Percentiles rank a stretch among this genome's conserved stretches.
phyloP scores from a whole-genome alignment of 305 asterid genomes.

The Striga hermonthica region DNA sequence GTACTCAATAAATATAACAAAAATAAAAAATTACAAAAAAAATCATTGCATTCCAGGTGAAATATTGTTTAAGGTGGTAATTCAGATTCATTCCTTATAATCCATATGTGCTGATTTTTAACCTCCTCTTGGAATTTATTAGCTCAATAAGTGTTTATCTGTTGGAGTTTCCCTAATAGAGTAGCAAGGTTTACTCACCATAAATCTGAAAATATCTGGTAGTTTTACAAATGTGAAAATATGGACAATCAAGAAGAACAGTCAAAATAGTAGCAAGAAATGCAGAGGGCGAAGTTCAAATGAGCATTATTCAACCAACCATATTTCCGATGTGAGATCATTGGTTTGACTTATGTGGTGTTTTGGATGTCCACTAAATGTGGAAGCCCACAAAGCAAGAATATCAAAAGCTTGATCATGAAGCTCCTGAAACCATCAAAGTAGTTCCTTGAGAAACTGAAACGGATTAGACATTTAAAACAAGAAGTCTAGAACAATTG shows the following conservation, averaged over 20 bases:
- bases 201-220: slow-evolving; percentile 12
- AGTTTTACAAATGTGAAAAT: slow-evolving; percentile 22
- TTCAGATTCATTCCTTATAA: neutral
- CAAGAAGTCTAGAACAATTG: slow-evolving; percentile 19
- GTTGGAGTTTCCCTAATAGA: slow-evolving; percentile 2
- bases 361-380: slow-evolving; percentile 64
- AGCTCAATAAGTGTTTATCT: slow-evolving; percentile 9
- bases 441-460: slow-evolving; percentile 30
- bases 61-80: neutral
- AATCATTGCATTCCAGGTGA: neutral
- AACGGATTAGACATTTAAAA: slow-evolving; percentile 27
- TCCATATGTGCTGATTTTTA: neutral
- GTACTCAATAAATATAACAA: slow-evolving; percentile 8
- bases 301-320: slow-evolving; percentile 52
- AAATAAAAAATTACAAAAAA: neutral
- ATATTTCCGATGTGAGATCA: slow-evolving; percentile 60
- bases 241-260: slow-evolving; percentile 9
- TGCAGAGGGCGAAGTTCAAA: slow-evolving; percentile 29
- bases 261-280: slow-evolving; percentile 22
- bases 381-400: slow-evolving; percentile 87
- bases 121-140: slow-evolving; percentile 3
- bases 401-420: slow-evolving; percentile 92
- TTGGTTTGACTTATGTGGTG: slow-evolving; percentile 45
- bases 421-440: slow-evolving; percentile 69
- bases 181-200: slow-evolving; percentile 14